Base-by-base conservation (phyloP, 2,329 filamentous ascomycete genomes). In the Penicillium glabrum region DNA sequence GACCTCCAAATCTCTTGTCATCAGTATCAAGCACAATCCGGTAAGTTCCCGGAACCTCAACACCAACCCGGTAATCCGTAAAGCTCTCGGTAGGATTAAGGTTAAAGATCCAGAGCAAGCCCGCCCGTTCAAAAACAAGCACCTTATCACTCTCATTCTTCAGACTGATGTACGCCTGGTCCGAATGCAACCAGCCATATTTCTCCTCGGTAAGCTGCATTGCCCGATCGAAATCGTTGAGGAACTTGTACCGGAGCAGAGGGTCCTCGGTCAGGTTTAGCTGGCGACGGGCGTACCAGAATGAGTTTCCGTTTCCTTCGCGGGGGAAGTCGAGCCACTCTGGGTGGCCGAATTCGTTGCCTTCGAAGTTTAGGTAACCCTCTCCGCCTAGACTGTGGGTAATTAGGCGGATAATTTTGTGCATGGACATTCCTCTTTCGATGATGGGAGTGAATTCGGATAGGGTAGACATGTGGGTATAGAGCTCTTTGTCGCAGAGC, bases 321-420 rank as follows among this genome's bases (percentile, higher is more conserved):
- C 95, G 90, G 4, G 95, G 95, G 76, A 99, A 99, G 75, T 99
- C 95, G 39, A 99, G 89, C 95, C 95, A 99, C 76, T 99, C 95
- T 0, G 95, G 95, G 72, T 99, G 95, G 0, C 95, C 95, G 70
- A 99, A 99, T 76, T 99, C 95, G 75, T 99, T 99, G 59, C 95
- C 95, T 78, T 97, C 93, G 67, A 99, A 99, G 79, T 98, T 99
- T 52, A 99, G 89, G 71, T 96, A 99, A 39, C 93, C 95, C 76
- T 99, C 95, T 54, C 95, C 95, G 57, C 95, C 95, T 16, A 99
- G 84, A 43, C 83, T 85, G 72, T 99, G 93, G 1, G 95, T 98
- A 61, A 99, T 80, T 16, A 99, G 85, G 14, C 95, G 89, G 69
- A 99, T 97, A 89, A 99, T 89, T 81, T 99, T 99, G 83, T 99